Percentiles rank a stretch among this genome's conserved stretches.
Evolutionary conservation across 2,329 filamentous ascomycete species (phyloP).

Genomic region (Lachnellula cervina): DNA sequence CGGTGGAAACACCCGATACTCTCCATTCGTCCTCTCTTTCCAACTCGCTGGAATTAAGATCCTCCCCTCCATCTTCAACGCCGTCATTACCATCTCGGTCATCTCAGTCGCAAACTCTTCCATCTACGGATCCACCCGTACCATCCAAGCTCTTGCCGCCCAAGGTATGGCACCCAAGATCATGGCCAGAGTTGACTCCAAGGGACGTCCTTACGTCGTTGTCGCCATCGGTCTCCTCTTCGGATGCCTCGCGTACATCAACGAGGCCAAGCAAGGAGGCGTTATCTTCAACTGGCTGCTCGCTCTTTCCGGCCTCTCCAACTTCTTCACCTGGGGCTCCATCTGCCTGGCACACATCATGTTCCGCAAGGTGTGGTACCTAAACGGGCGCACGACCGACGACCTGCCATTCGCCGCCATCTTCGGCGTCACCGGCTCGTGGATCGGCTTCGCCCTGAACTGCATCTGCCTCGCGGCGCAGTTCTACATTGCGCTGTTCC

Average conservation of each 20-base stretch:
- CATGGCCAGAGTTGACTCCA: conserved; percentile 74
- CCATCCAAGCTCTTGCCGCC: conserved; percentile 82
- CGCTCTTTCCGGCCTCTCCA: conserved; percentile 66
- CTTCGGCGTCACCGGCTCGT: conserved; percentile 62
- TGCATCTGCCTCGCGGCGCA: conserved; percentile 60
- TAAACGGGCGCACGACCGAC: conserved; percentile 48
- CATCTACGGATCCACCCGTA: conserved; percentile 87
- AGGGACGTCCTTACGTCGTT: conserved; percentile 65
- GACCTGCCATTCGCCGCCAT: conserved; percentile 44
- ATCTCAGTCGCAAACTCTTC: conserved; percentile 88
- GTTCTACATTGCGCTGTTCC: conserved; percentile 40
- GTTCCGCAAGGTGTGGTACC: conserved; percentile 58
- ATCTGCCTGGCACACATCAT: conserved; percentile 62
- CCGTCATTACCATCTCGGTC: conserved; percentile 84
- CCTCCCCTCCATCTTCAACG: conserved; percentile 86
- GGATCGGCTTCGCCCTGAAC: conserved; percentile 63
- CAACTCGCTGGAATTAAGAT: conserved; percentile 75
- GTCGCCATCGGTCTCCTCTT: conserved; percentile 49
- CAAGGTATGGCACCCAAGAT: conserved; percentile 75
- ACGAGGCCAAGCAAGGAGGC: conserved; percentile 38
- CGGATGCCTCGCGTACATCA: conserved; percentile 56
- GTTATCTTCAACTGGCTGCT: conserved; percentile 61
- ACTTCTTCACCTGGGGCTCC: conserved; percentile 71
- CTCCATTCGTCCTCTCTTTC: conserved; percentile 91
- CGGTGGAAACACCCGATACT: conserved; percentile 60